Evolutionary conservation across 768 basidiomycete genomes (phyloP), one percentile per base, ranked within the genome.

Genomic region (Aureoboletus auriporus): DNA sequence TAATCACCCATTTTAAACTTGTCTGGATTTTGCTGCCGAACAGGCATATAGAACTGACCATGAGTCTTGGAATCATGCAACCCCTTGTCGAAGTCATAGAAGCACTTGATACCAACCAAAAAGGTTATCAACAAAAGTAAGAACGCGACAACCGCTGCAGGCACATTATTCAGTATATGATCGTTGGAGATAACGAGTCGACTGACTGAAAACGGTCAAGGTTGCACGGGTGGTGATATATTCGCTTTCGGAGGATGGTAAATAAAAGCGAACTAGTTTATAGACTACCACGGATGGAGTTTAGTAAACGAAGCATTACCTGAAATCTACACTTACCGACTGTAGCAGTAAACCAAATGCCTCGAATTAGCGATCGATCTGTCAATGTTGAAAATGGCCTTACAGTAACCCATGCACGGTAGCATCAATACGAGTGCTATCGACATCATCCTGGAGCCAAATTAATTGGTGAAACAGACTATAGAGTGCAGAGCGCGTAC

Each of bases 221-320:
- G 90, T 88, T 44, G 80, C 83, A 44, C 89, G 76, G 16, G 89
- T 91, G n/a, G 86, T 81, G 20, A 65, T 57, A 58, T 93, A 93
- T 53, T 76, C 71, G 1, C 35, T 55, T 39, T 65, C 54, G 7
- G 85, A 81, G 4, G 59, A 52, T 4, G 88, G 86, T 23, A 79
- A 69, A 61, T 87, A 93, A 71, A 92, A 88, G 17, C 90, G 82
- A 51, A 84, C 79, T n/a, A 93, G 76, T 61, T 93, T 93, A 66
- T 85, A 93, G 42, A 92, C 86, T 90, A 38, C 11, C 26, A 20
- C 43, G 17, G 50, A 39, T n/a, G 10, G 1, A 36, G 17, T 29
- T 51, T 37, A 49, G 39, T 28, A 26, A 42, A 44, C 17, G 46
- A 27, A 17, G 41, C 6, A 5, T 26, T 23, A 35, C 29, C 23